These are phyloP conservation scores for Bonia amplexicaulis DNA, from an alignment of 176 grass and related monocot species.

Conservation along the genomic window DNA sequence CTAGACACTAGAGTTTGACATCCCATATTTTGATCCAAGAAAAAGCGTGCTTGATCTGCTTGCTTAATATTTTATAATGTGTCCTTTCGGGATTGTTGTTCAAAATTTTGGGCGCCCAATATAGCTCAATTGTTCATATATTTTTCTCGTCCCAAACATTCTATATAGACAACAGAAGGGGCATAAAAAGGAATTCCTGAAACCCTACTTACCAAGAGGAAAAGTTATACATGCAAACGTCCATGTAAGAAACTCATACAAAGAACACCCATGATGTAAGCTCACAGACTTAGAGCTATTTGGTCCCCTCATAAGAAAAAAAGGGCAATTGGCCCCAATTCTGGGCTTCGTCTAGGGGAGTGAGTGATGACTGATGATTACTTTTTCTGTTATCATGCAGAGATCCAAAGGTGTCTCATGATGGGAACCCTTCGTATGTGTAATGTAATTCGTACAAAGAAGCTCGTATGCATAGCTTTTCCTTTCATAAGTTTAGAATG, in stretches of 20 bases:
- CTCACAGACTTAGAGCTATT: not conserved
- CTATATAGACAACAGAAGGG: not conserved
- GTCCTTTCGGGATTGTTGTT: not conserved
- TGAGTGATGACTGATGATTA: not conserved
- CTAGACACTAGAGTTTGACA: not conserved
- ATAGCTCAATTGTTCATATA: not conserved
- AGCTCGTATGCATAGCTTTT: not conserved
- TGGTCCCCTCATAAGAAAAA: not conserved
- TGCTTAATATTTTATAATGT: not conserved
- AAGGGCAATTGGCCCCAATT: not conserved
- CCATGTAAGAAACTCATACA: not conserved
- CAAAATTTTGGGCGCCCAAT: not conserved
- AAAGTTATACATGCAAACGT: not conserved
- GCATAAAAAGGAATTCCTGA: not conserved
- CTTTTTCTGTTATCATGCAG: not conserved
- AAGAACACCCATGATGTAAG: conserved; percentile 1
- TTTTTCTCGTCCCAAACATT: not conserved
- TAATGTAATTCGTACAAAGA: not conserved
- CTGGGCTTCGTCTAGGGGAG: not conserved
- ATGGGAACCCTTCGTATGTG: not conserved
- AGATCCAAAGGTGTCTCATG: not conserved
- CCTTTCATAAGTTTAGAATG: not conserved
- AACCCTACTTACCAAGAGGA: not conserved
- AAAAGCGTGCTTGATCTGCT: not conserved
- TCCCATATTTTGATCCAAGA: not conserved